Evolutionary conservation across 176 grass and related monocot species (phyloP).

Genomic region (Leersia perrieri): DNA sequence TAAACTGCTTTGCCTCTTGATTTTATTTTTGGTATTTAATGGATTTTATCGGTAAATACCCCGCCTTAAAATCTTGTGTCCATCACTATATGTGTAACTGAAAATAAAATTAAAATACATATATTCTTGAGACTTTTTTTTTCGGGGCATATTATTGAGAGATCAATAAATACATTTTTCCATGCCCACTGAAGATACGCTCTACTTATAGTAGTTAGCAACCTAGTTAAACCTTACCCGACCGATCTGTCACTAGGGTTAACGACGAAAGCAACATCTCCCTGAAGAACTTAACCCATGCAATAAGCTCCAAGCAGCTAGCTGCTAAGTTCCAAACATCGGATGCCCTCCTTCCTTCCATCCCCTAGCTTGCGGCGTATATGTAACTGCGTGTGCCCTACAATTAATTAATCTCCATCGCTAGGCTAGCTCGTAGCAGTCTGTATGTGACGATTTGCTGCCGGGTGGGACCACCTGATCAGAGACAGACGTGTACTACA

Average conservation of each 20-base stretch:
- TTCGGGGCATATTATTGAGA: no score
- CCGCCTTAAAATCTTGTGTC: no score
- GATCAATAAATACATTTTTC: no score
- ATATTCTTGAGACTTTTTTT: no score
- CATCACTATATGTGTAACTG: no score
- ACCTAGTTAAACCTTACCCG: background rate
- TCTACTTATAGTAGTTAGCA: background rate
- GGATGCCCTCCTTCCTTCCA: background rate
- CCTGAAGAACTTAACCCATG: background rate
- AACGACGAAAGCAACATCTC: slow-evolving; percentile 6
- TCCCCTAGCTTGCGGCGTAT: background rate
- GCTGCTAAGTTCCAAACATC: slow-evolving; percentile 36
- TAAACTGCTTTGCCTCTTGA: no score
- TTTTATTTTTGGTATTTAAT: no score
- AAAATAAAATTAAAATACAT: no score
- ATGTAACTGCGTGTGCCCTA: background rate
- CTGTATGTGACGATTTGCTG: background rate
- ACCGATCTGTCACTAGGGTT: background rate
- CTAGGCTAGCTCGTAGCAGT: no score
- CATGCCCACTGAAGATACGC: background rate
- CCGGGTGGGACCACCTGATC: background rate
- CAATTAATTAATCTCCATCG: background rate
- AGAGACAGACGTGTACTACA: background rate
- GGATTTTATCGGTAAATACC: no score
- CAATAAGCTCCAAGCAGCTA: slow-evolving; percentile 1